Evolutionary conservation across 805 yeast species (phyloP).

Genomic region (Candida silvatica): DNA sequence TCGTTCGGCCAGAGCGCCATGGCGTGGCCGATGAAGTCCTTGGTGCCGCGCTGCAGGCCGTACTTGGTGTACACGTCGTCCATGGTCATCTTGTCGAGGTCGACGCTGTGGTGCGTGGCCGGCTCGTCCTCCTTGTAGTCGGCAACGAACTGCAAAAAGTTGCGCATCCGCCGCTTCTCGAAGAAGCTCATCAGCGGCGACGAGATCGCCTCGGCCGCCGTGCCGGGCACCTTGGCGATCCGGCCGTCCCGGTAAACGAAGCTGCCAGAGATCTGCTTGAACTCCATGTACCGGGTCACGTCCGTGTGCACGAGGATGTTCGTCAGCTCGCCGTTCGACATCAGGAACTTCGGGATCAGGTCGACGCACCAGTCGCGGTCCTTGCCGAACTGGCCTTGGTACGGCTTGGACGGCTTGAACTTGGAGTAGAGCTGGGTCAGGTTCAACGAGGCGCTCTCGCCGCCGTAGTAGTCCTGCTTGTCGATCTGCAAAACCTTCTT

Average conservation of each 20-base stretch:
- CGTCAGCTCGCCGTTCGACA: conserved; percentile 97
- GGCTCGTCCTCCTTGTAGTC: conserved; percentile 70
- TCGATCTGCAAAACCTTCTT: conserved; percentile 96
- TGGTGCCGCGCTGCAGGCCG: conserved; percentile 87
- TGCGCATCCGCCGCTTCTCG: conserved; percentile 92
- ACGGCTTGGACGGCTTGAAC: conserved; percentile 75
- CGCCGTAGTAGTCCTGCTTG: conserved; percentile 94
- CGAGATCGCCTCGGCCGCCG: conserved; percentile 81
- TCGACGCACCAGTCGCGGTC: conserved; percentile 98
- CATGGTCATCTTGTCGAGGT: conserved; percentile 84
- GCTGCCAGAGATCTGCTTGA: conserved; percentile 93
- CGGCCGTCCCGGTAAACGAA: conserved; percentile 86
- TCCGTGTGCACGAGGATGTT: conserved; percentile 93
- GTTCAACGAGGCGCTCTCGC: conserved; percentile 79
- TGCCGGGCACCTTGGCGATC: conserved; percentile 92
- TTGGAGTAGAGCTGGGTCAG: conserved; percentile 66
- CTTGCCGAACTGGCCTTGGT: conserved; percentile 69
- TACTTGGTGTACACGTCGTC: conserved; percentile 82
- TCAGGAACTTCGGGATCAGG: conserved; percentile 89
- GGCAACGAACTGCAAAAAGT: conserved; percentile 81
- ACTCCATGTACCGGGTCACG: conserved; percentile 92
- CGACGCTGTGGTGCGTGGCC: conserved; percentile 77
- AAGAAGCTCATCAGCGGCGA: conserved; percentile 93
- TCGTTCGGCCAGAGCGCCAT: conserved; percentile 97
- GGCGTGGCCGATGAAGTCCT: conserved; percentile 96